phyloP scores from a whole-genome alignment of 2,329 filamentous ascomycete species.

The Exophiala sideris region DNA sequence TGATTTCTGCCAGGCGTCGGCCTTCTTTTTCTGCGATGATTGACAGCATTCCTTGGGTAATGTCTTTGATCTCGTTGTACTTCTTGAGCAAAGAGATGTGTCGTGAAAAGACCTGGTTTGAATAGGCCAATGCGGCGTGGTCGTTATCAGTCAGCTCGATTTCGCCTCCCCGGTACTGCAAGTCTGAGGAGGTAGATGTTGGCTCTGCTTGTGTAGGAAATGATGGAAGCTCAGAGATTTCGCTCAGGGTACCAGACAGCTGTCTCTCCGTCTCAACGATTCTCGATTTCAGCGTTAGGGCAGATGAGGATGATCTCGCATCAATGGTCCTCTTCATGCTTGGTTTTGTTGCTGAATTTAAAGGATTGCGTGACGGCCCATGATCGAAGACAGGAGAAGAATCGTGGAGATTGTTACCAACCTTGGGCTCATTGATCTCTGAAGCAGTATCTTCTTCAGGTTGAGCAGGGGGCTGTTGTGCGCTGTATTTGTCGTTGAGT shows the following conservation, averaged over 20 bases:
- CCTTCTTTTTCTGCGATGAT: constrained; percentile 57
- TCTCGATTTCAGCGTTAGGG: constrained; percentile 4
- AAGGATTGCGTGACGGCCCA: not conserved
- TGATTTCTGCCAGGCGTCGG: constrained; percentile 22
- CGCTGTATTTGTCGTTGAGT: no score
- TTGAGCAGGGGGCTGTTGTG: no score
- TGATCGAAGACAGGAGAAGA: no score
- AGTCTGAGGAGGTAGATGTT: not conserved
- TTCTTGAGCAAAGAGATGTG: constrained; percentile 65
- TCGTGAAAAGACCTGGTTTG: constrained; percentile 54
- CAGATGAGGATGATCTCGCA: not conserved
- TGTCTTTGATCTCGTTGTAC: constrained; percentile 70
- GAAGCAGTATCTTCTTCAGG: no score
- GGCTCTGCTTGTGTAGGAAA: not conserved
- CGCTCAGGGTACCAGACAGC: constrained; percentile 2
- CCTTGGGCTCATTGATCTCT: no score
- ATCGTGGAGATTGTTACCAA: no score
- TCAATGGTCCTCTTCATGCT: not conserved
- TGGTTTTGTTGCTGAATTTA: not conserved
- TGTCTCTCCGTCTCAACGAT: constrained; percentile 4
- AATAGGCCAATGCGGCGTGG: constrained; percentile 28
- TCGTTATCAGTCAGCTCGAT: not conserved
- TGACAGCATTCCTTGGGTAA: constrained; percentile 63
- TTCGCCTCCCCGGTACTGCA: constrained; percentile 23
- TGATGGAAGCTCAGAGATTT: constrained; percentile 6